Evolutionary conservation across 768 basidiomycete species (phyloP).

Genomic region (Tylopilus rubrobrunneus): DNA sequence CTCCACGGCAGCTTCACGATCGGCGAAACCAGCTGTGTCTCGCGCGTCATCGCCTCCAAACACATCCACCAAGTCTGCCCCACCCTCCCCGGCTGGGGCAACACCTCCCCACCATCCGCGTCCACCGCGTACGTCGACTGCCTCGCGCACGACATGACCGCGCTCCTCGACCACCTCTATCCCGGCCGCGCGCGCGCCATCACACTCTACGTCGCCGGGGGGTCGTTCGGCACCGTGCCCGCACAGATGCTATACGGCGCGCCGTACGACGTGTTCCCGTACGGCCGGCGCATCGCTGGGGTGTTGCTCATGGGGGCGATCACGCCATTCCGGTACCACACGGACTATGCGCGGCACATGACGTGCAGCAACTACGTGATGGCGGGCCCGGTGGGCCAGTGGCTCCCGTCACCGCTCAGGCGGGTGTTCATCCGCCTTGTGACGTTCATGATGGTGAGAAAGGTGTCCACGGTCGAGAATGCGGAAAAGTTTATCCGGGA

Average conservation of each 20-base stretch:
- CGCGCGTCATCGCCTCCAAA: slow-evolving; percentile 36
- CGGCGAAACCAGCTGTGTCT: slow-evolving; percentile 35
- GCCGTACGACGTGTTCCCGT: slow-evolving; percentile 47
- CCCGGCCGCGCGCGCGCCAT: slow-evolving; percentile 35
- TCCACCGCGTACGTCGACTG: slow-evolving; percentile 35
- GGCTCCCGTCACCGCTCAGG: slow-evolving; percentile 36
- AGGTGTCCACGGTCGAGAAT: slow-evolving; percentile 36
- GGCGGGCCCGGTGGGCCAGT: slow-evolving; percentile 41
- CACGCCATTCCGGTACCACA: slow-evolving; percentile 45
- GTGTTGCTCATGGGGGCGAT: slow-evolving; percentile 45
- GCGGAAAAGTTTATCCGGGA: slow-evolving; percentile 41
- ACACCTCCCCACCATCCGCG: slow-evolving; percentile 36
- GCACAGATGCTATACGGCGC: slow-evolving; percentile 57
- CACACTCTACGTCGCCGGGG: slow-evolving; percentile 48
- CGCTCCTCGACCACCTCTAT: slow-evolving; percentile 49
- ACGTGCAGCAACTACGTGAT: slow-evolving; percentile 45
- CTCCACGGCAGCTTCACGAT: slow-evolving; percentile 54
- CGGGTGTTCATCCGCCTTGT: slow-evolving; percentile 31
- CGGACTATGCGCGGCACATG: slow-evolving; percentile 42
- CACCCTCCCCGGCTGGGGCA: slow-evolving; percentile 58
- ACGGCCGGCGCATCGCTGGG: slow-evolving; percentile 42
- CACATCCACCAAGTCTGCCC: slow-evolving; percentile 46
- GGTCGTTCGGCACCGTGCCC: slow-evolving; percentile 50
- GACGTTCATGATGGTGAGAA: slow-evolving; percentile 28
- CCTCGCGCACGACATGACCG: slow-evolving; percentile 42